Conservation (phyloP, 1,139 yeast genomes). For the Zygosaccharomyces sapae region DNA sequence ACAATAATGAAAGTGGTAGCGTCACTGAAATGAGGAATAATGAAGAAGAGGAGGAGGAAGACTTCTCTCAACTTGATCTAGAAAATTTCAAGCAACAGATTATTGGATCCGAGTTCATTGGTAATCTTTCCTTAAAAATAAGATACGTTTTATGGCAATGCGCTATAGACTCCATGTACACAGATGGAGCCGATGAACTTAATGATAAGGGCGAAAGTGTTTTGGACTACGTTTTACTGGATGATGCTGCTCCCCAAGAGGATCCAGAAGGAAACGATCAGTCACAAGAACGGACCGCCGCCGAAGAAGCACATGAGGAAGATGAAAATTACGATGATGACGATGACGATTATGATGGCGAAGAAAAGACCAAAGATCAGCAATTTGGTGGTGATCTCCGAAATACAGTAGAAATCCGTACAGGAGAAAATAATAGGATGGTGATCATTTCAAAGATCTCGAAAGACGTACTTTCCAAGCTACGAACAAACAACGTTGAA, state of each 20-base stretch:
- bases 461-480: slow-evolving; percentile 28
- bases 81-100: slow-evolving; percentile 40
- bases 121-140: slow-evolving; percentile 56
- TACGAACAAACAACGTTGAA: slow-evolving; percentile 30
- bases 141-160: slow-evolving; percentile 71
- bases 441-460: slow-evolving; percentile 34
- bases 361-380: slow-evolving; percentile 32
- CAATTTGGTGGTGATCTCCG: slow-evolving; percentile 35
- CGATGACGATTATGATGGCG: slow-evolving; percentile 22
- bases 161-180: slow-evolving; percentile 56
- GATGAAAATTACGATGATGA: slow-evolving; percentile 37
- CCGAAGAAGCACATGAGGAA: slow-evolving; percentile 2
- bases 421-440: slow-evolving; percentile 26
- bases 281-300: background rate
- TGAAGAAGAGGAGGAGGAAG: slow-evolving; percentile 22
- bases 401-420: slow-evolving; percentile 9
- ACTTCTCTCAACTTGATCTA: slow-evolving; percentile 33
- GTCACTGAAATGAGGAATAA: slow-evolving; percentile 24
- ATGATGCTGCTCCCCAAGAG: slow-evolving; percentile 19
- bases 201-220: slow-evolving; percentile 28
- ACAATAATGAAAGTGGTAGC: slow-evolving; percentile 15
- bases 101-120: slow-evolving; percentile 50
- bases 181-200: slow-evolving; percentile 28
- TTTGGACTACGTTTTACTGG: slow-evolving; percentile 25
- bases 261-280: slow-evolving; percentile 7